Percentiles rank a stretch among this genome's conserved stretches.
phyloP scores from a whole-genome alignment of 1,139 yeast genomes.

The Scheffersomyces illinoinensis region DNA sequence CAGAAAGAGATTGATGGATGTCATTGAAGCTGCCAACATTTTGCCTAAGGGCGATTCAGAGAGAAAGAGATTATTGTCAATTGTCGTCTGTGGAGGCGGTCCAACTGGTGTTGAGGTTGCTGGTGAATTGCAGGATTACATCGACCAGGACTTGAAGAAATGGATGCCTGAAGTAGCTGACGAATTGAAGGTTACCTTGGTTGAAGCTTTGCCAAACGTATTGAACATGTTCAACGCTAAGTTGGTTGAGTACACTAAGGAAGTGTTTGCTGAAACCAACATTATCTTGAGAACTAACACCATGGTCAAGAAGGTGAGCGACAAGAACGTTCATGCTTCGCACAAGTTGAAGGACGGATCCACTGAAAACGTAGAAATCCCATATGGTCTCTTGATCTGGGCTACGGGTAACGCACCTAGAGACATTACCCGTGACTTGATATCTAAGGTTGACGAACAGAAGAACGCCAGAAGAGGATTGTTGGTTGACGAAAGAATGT shows the following conservation, averaged over 20 bases:
- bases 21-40: slow-evolving; percentile 80
- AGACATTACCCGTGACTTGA: slow-evolving; percentile 67
- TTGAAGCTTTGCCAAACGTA: slow-evolving; percentile 91
- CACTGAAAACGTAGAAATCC: slow-evolving; percentile 60
- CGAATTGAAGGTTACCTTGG: slow-evolving; percentile 79
- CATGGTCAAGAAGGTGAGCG: slow-evolving; percentile 83
- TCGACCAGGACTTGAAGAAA: slow-evolving; percentile 83
- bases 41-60: slow-evolving; percentile 74
- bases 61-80: slow-evolving; percentile 75
- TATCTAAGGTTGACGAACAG: slow-evolving; percentile 75
- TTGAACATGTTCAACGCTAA: slow-evolving; percentile 84
- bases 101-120: slow-evolving; percentile 98
- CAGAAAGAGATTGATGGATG: slow-evolving; percentile 73
- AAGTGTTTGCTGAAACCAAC: slow-evolving; percentile 76
- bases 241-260: slow-evolving; percentile 80
- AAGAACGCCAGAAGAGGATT: slow-evolving; percentile 88
- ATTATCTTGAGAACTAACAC: slow-evolving; percentile 80
- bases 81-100: slow-evolving; percentile 94
- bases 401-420: slow-evolving; percentile 97
- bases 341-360: slow-evolving; percentile 66
- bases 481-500: slow-evolving; percentile 77
- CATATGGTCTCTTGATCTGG: slow-evolving; percentile 94
- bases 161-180: slow-evolving; percentile 86
- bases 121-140: slow-evolving; percentile 92
- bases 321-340: slow-evolving; percentile 66